phyloP scores from a whole-genome alignment of 805 yeast genomes.

The Dipodascus geniculatus region DNA sequence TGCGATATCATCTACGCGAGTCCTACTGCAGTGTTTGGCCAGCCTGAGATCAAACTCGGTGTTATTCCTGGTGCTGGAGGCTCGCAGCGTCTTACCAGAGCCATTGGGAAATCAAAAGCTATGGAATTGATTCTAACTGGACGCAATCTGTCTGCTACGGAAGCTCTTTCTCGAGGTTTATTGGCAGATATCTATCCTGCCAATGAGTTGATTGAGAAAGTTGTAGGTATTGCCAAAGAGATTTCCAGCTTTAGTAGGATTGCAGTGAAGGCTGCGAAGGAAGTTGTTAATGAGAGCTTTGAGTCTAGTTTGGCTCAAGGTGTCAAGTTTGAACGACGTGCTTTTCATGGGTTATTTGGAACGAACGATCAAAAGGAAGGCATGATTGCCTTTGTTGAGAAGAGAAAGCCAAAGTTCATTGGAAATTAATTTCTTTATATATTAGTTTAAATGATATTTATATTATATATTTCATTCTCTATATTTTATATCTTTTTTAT shows the following conservation, averaged over 20 bases:
- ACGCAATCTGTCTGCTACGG: slow-evolving; percentile 30
- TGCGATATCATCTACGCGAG: slow-evolving; percentile 43
- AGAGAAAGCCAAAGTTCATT: slow-evolving; percentile 29
- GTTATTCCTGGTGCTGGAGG: slow-evolving; percentile 43
- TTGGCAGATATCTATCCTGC: slow-evolving; percentile 33
- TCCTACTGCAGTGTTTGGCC: slow-evolving; percentile 37
- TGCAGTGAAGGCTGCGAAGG: slow-evolving; percentile 37
- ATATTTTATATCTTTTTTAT: too few relatives aligned
- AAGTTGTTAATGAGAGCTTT: slow-evolving; percentile 30
- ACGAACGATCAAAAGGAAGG: slow-evolving; percentile 37
- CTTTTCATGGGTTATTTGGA: slow-evolving; percentile 37
- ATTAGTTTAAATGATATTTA: too few relatives aligned
- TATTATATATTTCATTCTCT: too few relatives aligned
- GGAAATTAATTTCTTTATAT: slow-evolving; percentile 22
- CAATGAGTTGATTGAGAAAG: slow-evolving; percentile 31
- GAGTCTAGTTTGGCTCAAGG: slow-evolving; percentile 31
- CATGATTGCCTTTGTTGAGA: slow-evolving; percentile 39
- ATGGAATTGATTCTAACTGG: slow-evolving; percentile 41
- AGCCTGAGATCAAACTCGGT: slow-evolving; percentile 44
- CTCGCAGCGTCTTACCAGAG: slow-evolving; percentile 37
- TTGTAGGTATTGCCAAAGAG: slow-evolving; percentile 33
- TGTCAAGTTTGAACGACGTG: slow-evolving; percentile 30
- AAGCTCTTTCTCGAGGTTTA: slow-evolving; percentile 39
- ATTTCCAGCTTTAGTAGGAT: slow-evolving; percentile 32
- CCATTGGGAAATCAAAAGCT: slow-evolving; percentile 39